Evolutionary conservation across 768 basidiomycete genomes (phyloP).

Genomic region (Amyloporia xantha): DNA sequence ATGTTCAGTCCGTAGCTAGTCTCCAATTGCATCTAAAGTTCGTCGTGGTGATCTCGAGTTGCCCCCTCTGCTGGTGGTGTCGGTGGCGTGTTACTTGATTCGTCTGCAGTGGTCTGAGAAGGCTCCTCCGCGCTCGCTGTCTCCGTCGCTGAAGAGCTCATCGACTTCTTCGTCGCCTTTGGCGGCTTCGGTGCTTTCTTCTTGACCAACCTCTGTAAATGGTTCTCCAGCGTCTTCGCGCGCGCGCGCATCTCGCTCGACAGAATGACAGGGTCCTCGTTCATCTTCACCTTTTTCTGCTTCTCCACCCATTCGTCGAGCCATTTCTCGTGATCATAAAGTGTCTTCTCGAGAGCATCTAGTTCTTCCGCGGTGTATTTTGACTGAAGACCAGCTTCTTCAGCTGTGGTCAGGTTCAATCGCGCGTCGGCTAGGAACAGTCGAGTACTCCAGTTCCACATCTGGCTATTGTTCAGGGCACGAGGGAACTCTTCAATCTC

Average conservation of each 20-base stretch:
- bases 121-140: neutral
- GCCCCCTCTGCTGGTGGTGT: neutral
- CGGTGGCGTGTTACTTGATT: neutral
- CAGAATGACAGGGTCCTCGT: slow-evolving; percentile 83
- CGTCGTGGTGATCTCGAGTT: neutral
- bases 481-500: slow-evolving; percentile 85
- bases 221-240: slow-evolving; percentile 73
- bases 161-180: slow-evolving; percentile 34
- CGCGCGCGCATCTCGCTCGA: slow-evolving; percentile 81
- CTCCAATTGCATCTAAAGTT: no score
- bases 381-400: slow-evolving; percentile 51
- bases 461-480: slow-evolving; percentile 75
- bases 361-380: slow-evolving; percentile 89
- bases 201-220: slow-evolving; percentile 60
- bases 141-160: slow-evolving; percentile 12
- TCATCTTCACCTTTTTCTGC: slow-evolving; percentile 66
- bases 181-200: slow-evolving; percentile 56
- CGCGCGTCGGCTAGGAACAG: slow-evolving; percentile 83
- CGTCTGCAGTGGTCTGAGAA: neutral
- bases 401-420: slow-evolving; percentile 63
- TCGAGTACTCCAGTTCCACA: slow-evolving; percentile 82
- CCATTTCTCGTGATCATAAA: slow-evolving; percentile 83
- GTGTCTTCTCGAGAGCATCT: slow-evolving; percentile 63
- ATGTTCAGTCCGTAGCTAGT: neutral
- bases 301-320: slow-evolving; percentile 73